Evolutionary conservation across 148 eudicot species (phyloP), one percentile per base, ranked within the genome.

Genomic region (Suaeda aralocaspica): DNA sequence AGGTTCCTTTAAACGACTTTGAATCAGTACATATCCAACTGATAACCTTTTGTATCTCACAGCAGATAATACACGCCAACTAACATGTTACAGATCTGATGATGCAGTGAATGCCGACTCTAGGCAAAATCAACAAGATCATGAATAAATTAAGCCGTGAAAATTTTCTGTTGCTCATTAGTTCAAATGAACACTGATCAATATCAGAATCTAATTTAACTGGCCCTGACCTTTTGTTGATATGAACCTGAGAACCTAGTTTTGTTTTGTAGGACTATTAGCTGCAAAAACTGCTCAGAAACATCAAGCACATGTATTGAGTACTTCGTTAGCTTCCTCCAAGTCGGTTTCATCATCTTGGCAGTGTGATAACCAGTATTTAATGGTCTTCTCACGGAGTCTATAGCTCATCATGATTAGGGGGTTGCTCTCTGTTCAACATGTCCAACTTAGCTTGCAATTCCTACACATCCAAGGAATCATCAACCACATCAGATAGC

Each of bases 351-450:
- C 14, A 53, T 42, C 64, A 68, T 12, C 69, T 64, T 24, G 8
- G 64, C 48, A 62, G 64, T 30, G 19, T 44, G 28, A 70, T 44
- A 44, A 28, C 59, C 9, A 14, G 13, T 64, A 16, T 70, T 70
- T 28, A 16, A 42, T 9, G 58, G 21, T 24, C 28, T 15, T 28
- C 21, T 12, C 11, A 8, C 16, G 41, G 14, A 64, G 58, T 50
- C 73, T 72, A 79, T 63, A 93, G 88, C 80, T 93, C 98, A 66
- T 93, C 98, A 12, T 85, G 97, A 34, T 64, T 70, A 36, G 64
- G 73, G 0, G 90, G 91, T 69, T 79, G 84, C 76, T 87, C 74
- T 74, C 78, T 82, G 87, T 82, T 88, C 86, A 90, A 70, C 75
- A 79, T 65, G 59, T 87, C 96, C 77, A 93, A 70, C 76, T 93